Evolutionary conservation across 202 grass and related monocot species (phyloP), one percentile per base, ranked within the genome.

Genomic region (Zoysia matrella): DNA sequence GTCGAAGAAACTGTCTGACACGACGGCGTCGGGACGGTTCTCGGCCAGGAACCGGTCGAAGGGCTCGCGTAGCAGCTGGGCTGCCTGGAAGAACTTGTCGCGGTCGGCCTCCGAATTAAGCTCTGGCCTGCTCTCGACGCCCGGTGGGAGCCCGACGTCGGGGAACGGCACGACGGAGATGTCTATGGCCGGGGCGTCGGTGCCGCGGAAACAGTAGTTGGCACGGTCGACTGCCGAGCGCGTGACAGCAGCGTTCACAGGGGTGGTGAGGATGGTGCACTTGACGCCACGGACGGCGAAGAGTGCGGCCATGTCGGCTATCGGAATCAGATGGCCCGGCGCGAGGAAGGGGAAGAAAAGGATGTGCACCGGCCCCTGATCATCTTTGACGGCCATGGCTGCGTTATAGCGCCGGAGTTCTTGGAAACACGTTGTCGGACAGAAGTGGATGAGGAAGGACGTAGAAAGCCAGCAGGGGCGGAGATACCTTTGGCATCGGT

Each of bases 281-380:
- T 22, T 22, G 22, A 22, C 22, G 22, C 22, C 22, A 22, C 22
- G 22, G 22, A 22, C 22, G 22, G 22, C 22, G 22, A 22, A 22
- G 22, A 22, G 22, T 22, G 22, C 22, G 22, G 22, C 22, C 22
- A 22, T 22, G 22, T 22, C 22, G 22, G 22, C 22, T 22, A 22
- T 22, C 22, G 22, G 22, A 22, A 22, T 22, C 22, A 22, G 22
- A 62, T 95, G 89, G 2, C 92, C 89, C 0, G 80, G 89, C 3
- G 82, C 78, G 11, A 88, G 10, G 69, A 79, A 95, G 11, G 89
- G 92, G 36, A 92, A 72, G 68, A 95, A 84, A 56, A 95, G 79
- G 44, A 95, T 82, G 56, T 86, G 92, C 18, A 94, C 50, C 52
- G 55, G 80, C 13, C 60, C 62, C 72, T 22, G 66, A 65, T 71